phyloP scores from a whole-genome alignment of 306 rosid genomes.

The Rosa rugosa region DNA sequence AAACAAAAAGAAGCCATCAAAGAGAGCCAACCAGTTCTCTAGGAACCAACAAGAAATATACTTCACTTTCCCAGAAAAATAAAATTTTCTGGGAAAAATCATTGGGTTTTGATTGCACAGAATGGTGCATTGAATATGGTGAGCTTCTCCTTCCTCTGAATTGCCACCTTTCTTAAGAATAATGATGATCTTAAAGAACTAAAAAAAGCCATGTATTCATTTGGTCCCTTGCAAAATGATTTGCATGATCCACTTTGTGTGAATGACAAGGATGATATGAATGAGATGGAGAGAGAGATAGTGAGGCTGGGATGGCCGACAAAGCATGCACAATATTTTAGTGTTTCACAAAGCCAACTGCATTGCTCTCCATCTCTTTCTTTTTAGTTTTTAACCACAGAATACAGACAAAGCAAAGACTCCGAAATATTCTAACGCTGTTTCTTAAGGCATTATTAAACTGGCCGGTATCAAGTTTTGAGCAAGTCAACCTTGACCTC shows the following conservation, averaged over 20 bases:
- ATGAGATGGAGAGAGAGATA: neutral
- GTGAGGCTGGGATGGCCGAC: conserved; percentile 30
- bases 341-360: conserved; percentile 17
- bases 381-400: neutral
- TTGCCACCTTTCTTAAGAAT: conserved; percentile 16
- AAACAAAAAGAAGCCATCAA: conserved; percentile 21
- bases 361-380: neutral
- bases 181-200: conserved; percentile 23
- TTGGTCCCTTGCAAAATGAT: conserved; percentile 27
- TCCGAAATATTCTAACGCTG: neutral
- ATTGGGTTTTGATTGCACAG: conserved; percentile 11
- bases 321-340: conserved; percentile 32
- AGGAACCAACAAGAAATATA: conserved; percentile 1
- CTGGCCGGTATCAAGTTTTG: neutral
- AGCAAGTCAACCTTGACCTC: conserved; percentile 14
- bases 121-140: neutral
- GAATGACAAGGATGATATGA: conserved; percentile 9
- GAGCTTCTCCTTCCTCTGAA: conserved; percentile 1
- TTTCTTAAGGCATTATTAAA: neutral
- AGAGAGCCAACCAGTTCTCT: conserved; percentile 15
- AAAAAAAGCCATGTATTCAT: conserved; percentile 9
- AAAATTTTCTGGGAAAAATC: neutral
- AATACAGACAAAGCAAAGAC: neutral
- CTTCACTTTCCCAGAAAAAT: neutral
- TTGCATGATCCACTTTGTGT: conserved; percentile 29